Base-by-base conservation (phyloP, 352 stramenopile genomes). In the Phytophthora ramorum region DNA sequence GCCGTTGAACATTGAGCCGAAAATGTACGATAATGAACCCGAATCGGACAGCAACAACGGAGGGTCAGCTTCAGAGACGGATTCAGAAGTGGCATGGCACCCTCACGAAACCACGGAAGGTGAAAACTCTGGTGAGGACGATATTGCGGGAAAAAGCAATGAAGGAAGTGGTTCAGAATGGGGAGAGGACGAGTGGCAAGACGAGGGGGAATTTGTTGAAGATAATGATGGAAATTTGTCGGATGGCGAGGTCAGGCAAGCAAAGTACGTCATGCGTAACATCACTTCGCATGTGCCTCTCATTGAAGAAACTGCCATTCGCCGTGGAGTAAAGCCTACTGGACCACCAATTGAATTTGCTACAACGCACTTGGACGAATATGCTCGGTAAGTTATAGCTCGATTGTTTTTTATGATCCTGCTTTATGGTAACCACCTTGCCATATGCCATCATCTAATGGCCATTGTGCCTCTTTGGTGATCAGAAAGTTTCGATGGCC, bases 401-500 rank as follows among this genome's bases (percentile, higher is more conserved):
- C 14, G 24, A n/a, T n/a, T 19, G 16, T 26, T 8, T 46, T 19
- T 3, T 1, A 17, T 19, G 13, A 19, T 3, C 16, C 16, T 43
- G 16, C 37, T 22, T 43, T 2, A 43, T 9, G 37, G 7, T 19
- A 20, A n/a, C 9, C 7, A 14, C n/a, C 10, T 16, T 1, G 40
- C 7, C 4, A 7, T 46, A 7, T 14, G 9, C 24, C n/a, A 2
- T 5, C 17, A 22, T 24, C 17, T 46, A 26, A 46, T 14, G 40
- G 8, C 7, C 10, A 24, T 26, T 46, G 40, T 46, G 40, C 17
- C 5, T 9, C 13, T 43, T 52, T 41, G 2, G 9, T 48, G 9
- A 28, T 10, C 53, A 94, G 86, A 5, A 92, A 94, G 56, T 94
- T 92, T 56, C 84, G 86, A 17, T 94, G 86, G 86, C 86, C 86